Evolutionary conservation across 2,329 filamentous ascomycete genomes (phyloP).

Genomic region (Sodiomyces alkalinus): DNA sequence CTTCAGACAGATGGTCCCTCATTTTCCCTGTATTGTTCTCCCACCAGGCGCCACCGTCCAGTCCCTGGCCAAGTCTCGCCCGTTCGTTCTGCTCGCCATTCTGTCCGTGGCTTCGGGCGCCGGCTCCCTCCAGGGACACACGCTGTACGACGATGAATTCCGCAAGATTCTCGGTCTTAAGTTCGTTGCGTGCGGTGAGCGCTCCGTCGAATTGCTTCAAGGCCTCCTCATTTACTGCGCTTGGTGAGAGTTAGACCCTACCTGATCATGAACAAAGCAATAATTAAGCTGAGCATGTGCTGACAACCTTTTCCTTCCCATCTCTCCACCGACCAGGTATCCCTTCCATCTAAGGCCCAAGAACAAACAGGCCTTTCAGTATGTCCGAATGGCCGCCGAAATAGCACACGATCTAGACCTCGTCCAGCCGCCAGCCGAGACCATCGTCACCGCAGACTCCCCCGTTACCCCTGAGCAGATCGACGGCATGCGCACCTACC

Average conservation of each 20-base stretch:
- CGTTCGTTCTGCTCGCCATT: constrained; percentile 39
- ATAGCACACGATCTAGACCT: constrained; percentile 33
- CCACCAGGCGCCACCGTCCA: constrained; percentile 24
- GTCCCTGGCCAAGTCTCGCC: constrained; percentile 26
- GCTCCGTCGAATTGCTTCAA: constrained; percentile 39
- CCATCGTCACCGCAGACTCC: constrained; percentile 5
- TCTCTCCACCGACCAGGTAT: constrained; percentile 35
- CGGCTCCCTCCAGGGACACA: constrained; percentile 33
- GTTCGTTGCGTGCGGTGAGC: constrained; percentile 40
- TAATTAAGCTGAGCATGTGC: too few relatives aligned
- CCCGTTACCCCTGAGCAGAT: constrained; percentile 16
- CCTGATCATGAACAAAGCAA: too few relatives aligned
- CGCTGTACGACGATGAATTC: constrained; percentile 41
- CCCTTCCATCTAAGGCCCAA: constrained; percentile 38
- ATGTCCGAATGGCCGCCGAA: constrained; percentile 35
- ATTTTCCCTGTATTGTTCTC: constrained; percentile 29
- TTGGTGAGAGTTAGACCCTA: constrained; percentile 35
- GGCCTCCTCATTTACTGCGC: constrained; percentile 41
- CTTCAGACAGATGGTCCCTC: constrained; percentile 26
- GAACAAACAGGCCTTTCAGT: constrained; percentile 32
- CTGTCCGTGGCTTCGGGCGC: constrained; percentile 33
- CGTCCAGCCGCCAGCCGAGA: constrained; percentile 21
- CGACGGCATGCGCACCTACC: constrained; percentile 28
- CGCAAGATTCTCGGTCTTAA: constrained; percentile 39
- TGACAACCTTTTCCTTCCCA: too few relatives aligned